Base-by-base conservation (phyloP, 495 filamentous ascomycete species). In the Podospora didyma region DNA sequence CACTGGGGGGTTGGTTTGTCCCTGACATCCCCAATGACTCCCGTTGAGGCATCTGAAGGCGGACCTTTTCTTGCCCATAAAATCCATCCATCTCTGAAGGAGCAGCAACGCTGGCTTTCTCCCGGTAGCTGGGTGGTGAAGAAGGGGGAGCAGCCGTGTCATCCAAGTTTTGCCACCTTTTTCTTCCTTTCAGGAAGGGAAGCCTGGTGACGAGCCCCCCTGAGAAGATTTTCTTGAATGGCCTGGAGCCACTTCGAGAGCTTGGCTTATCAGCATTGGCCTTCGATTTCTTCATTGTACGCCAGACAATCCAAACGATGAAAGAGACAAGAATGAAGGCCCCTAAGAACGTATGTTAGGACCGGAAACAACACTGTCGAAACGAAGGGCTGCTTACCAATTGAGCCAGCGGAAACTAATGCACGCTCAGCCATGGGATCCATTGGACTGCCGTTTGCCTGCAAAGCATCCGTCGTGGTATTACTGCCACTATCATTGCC, bases 371-470 rank as follows among this genome's bases (percentile, higher is more conserved):
- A 14, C 16, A 23, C 7, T 22, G 10, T 39, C 23, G 5, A 31
- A 21, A 9, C 20, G 16, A 24, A 17, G 11, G 2, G 7, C 17
- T 12, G 47, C 7, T 61, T 66, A 81, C 79, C 76, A 56, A 82
- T 80, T 17, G 77, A 67, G 17, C 78, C 77, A 12, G 70, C 71
- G 26, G 76, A 76, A 54, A 82, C 72, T 52, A 81, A 55, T 16
- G 74, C 58, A 28, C 71, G 70, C 57, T 82, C 73, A 7, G 69
- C 67, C 47, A 66, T 70, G 11, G 64, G 61, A 60, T 71, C 67
- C 47, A 66, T 70, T 11, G 64, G 61, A 60, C 70, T 64, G 42
- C 76, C 57, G 0, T 55, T 47, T 7, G 41, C 34, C 16, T 37
- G 11, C 24, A 51, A 31, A 35, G 26, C 9, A 31, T 65, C 57